Evolutionary conservation across 345 rosid species (phyloP).

Genomic region (Gynandropsis gynandra): DNA sequence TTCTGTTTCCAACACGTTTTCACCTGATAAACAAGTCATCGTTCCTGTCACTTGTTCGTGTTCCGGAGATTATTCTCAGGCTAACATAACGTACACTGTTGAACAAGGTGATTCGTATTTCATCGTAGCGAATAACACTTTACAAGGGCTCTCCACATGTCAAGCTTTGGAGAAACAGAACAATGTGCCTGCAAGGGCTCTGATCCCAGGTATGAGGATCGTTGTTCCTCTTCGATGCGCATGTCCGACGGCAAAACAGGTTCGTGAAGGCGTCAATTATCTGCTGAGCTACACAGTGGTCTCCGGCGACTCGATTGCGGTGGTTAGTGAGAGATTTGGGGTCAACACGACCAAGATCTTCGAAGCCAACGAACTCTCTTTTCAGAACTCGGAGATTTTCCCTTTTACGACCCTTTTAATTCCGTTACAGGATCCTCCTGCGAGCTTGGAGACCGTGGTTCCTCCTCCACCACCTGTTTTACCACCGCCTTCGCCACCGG

Average conservation of each 20-base stretch:
- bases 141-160: constrained; percentile 72
- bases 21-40: constrained; percentile 37
- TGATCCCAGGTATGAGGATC: constrained; percentile 31
- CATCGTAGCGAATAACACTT: constrained; percentile 44
- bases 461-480: constrained; percentile 24
- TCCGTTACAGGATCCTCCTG: constrained; percentile 42
- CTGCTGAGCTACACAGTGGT: constrained; percentile 39
- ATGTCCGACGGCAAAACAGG: constrained; percentile 58
- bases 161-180: constrained; percentile 52
- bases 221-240: constrained; percentile 54
- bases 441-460: constrained; percentile 25
- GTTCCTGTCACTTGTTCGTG: constrained; percentile 73
- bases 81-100: constrained; percentile 44
- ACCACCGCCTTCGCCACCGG: constrained; percentile 23
- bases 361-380: constrained; percentile 35
- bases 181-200: constrained; percentile 12
- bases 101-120: constrained; percentile 20
- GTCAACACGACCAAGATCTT: constrained; percentile 26
- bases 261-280: constrained; percentile 27
- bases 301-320: constrained; percentile 23
- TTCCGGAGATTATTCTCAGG: constrained; percentile 43
- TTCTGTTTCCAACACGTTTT: constrained; percentile 30
- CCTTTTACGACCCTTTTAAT: constrained; percentile 49
- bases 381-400: constrained; percentile 18
- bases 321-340: constrained; percentile 37